Base-by-base conservation (phyloP, 352 stramenopile species). In the Phytophthora quininea region DNA sequence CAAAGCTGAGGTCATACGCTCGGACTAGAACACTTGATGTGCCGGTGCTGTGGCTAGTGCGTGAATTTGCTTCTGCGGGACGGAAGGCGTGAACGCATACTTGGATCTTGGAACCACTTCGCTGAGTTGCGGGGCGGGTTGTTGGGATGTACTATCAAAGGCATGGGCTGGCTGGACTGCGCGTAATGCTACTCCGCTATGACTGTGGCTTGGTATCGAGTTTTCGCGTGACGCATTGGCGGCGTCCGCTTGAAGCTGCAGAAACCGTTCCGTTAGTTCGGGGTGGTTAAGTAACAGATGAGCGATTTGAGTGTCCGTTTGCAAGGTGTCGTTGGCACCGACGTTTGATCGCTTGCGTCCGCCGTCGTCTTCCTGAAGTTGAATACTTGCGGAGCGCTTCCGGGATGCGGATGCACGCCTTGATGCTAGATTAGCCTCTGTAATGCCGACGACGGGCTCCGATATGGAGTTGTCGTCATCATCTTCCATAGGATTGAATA, bases 1-100 rank as follows among this genome's bases (percentile, higher is more conserved):
- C 51, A 51, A 67, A 61, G 14, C 59, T 19, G 12, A 67, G 40
- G 35, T 50, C 52, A 43, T 51, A 61, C 10, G 51, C 40, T 24
- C 59, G 40, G 2, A 35, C 51, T n/a, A 67, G 52, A 2, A 60
- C 59, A 40, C 59, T 51, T 11, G 32, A 31, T 65, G n/a, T 52
- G 46, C 10, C 2, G 19, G 10, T 14, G 48, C 27, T 4, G 49
- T 47, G 29, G 51, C 40, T 27, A 47, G 4, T 10, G 10, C 9
- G 19, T 63, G 46, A 47, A 63, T 54, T 2, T 40, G 19, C 32
- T 43, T 24, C 40, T 59, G 49, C 6, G 42, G 46, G 4, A 32
- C 42, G 2, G 27, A 42, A 6, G 58, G 58, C 8, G 51, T n/a
- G 38, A 59, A 65, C 8, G 58, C 27, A 49, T 48, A 54, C 24